Conservation (phyloP, 176 grass and related monocot species). For the Chloris gayana region DNA sequence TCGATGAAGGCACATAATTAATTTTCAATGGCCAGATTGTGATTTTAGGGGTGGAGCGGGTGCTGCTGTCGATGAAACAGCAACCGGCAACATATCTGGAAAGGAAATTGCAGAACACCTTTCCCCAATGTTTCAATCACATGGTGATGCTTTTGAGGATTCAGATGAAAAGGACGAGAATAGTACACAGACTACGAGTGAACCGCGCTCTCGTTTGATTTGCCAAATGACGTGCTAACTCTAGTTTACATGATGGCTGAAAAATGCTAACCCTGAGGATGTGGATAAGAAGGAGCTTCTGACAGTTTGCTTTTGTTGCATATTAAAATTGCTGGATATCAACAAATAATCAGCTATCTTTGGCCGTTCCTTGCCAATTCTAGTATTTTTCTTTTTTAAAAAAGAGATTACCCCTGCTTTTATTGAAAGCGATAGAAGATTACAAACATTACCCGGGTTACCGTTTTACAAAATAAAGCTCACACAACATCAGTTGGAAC, state of each 20-base stretch:
- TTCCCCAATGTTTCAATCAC: slow-evolving; percentile 48
- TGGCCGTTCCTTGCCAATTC: background rate
- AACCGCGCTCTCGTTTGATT: background rate
- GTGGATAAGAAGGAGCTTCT: slow-evolving; percentile 35
- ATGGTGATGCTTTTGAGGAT: slow-evolving; percentile 48
- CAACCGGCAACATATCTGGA: slow-evolving; percentile 23
- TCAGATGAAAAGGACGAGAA: slow-evolving; percentile 48
- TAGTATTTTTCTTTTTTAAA: too few relatives aligned
- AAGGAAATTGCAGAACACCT: slow-evolving; percentile 53
- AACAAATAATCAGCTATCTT: slow-evolving; percentile 14
- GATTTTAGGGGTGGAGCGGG: slow-evolving; percentile 97
- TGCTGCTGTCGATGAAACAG: slow-evolving; percentile 41
- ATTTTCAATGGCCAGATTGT: too few relatives aligned
- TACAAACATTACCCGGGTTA: too few relatives aligned
- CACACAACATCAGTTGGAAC: too few relatives aligned
- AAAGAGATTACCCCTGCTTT: too few relatives aligned
- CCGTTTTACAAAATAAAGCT: too few relatives aligned
- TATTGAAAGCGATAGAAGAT: too few relatives aligned
- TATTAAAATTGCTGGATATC: background rate
- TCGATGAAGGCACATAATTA: too few relatives aligned
- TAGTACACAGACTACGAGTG: slow-evolving; percentile 33
- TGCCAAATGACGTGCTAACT: background rate
- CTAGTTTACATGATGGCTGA: background rate
- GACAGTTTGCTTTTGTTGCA: slow-evolving; percentile 1
- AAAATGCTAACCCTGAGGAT: slow-evolving; percentile 27